phyloP scores from a whole-genome alignment of 2,329 filamentous ascomycete species.

The Trichoderma sp. region DNA sequence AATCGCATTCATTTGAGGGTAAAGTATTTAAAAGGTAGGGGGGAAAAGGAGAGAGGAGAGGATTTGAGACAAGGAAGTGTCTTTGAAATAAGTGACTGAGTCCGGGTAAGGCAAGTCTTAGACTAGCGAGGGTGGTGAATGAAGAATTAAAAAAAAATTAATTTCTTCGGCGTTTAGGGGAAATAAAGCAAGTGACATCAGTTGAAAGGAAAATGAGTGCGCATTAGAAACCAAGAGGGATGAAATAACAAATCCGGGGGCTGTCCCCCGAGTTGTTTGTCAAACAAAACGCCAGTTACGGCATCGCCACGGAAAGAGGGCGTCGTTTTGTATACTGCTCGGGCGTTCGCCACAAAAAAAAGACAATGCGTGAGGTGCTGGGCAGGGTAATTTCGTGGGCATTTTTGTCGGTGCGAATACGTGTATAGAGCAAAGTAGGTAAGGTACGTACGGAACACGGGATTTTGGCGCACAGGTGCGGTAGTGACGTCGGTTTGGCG shows the following conservation, averaged over 20 bases:
- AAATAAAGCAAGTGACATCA: background rate
- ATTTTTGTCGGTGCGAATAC: background rate
- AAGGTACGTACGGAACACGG: conserved; percentile 53
- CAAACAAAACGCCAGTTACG: background rate
- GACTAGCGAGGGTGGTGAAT: conserved; percentile 12
- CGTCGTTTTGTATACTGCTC: conserved; percentile 5
- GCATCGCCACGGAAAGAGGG: conserved; percentile 16
- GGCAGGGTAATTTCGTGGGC: background rate
- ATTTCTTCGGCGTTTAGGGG: background rate
- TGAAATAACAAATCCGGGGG: background rate
- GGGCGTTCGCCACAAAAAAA: conserved; percentile 5
- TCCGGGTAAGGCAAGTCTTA: conserved; percentile 2
- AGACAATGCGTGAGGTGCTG: background rate
- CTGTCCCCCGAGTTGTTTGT: background rate
- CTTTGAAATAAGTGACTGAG: conserved; percentile 8
- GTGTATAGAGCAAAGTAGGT: conserved; percentile 3
- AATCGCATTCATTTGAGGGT: conserved; percentile 19
- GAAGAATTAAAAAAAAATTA: conserved; percentile 10
- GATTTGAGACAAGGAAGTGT: background rate
- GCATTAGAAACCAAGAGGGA: background rate
- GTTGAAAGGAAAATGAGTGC: background rate
- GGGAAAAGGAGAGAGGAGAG: background rate
- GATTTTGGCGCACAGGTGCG: conserved; percentile 40
- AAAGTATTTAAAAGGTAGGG: conserved; percentile 24
- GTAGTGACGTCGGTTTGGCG: conserved; percentile 5